Evolutionary conservation across 805 yeast genomes (phyloP), one percentile per base, ranked within the genome.

Genomic region (Hanseniaspora meyeri): DNA sequence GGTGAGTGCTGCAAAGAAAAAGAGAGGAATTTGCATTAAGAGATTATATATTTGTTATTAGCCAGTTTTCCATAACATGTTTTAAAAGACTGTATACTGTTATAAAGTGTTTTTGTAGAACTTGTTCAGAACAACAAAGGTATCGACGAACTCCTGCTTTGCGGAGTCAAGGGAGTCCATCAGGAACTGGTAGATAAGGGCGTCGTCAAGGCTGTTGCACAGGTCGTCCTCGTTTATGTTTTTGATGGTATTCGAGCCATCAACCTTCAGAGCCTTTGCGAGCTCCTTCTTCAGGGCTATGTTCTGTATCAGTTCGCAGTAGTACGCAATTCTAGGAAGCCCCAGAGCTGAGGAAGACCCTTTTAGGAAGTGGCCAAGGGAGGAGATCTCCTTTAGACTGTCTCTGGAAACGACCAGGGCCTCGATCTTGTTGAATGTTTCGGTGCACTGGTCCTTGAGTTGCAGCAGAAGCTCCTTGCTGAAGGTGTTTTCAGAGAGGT

Each of bases 331-430:
- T 59, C 82, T 81, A 47, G 78, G 79, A 57, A 93, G 75, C 2
- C 98, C 98, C 58, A 93, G 73, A 0, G 96, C 91, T 1, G 97
- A 95, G 1, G 97, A 95, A 12, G 95, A 84, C 48, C 98, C 98
- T 67, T 93, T 93, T 57, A 93, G 74, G 66, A 87, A 93, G 68
- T 93, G 98, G 14, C 98, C 98, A 62, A 85, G 72, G 14, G 81
- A 75, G 20, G 90, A 83, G 57, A 93, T 71, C 59, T 80, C 75
- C 42, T 72, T 76, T 58, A 89, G 74, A 20, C 62, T 72, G 69
- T 31, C 60, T 60, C 24, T 53, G 12, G 43, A 50, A 40, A 40
- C 42, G 16, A 24, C 43, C 49, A 62, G 63, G 14, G 62, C 62
- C 32, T 59, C 39, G 66, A 93, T 85, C 60, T 86, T 80, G 40